These are phyloP conservation scores for Aurifilum marmelostoma DNA, from an alignment of 2,329 filamentous ascomycete genomes.

Conservation along the genomic window DNA sequence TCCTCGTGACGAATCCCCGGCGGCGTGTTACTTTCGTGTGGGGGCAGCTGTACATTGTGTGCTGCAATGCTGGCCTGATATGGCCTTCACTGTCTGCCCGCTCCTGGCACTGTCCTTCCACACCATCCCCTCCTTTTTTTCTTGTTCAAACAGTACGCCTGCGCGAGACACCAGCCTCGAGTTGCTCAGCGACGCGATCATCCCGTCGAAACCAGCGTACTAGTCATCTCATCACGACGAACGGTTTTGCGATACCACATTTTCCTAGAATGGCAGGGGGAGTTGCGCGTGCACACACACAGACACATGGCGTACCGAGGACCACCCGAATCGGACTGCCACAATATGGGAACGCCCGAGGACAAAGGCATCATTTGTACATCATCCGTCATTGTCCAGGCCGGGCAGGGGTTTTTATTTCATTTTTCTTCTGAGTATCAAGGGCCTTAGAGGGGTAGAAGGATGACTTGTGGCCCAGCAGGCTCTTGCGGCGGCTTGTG, in stretches of 20 bases:
- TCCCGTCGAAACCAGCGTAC: conserved; percentile 17
- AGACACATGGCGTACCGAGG: conserved; percentile 17
- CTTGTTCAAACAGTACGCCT: conserved; percentile 15
- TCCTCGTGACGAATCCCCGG: conserved; percentile 29
- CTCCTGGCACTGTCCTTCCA: conserved; percentile 36
- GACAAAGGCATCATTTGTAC: conserved; percentile 23
- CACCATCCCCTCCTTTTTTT: conserved; percentile 44
- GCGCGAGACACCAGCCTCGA: conserved; percentile 13
- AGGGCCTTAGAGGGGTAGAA: conserved; percentile 15
- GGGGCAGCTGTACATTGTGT: conserved; percentile 25
- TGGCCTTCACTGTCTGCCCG: conserved; percentile 28
- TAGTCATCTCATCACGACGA: conserved; percentile 28
- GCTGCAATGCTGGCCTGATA: conserved; percentile 35
- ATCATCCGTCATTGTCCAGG: conserved; percentile 11
- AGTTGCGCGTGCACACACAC: too few species aligned
- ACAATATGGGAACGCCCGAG: conserved; percentile 15
- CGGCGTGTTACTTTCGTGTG: conserved; percentile 27
- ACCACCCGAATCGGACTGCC: conserved; percentile 7
- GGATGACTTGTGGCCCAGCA: too few species aligned
- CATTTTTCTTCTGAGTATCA: conserved; percentile 9
- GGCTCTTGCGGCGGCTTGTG: too few species aligned
- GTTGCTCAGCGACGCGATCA: conserved; percentile 17
- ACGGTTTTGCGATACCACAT: conserved; percentile 31
- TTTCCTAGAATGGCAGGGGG: conserved; percentile 22
- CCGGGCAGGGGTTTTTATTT: conserved; percentile 13